These are phyloP conservation scores for Fallopia convolvulus DNA, from an alignment of 148 eudicot genomes.

Conservation along the genomic window DNA sequence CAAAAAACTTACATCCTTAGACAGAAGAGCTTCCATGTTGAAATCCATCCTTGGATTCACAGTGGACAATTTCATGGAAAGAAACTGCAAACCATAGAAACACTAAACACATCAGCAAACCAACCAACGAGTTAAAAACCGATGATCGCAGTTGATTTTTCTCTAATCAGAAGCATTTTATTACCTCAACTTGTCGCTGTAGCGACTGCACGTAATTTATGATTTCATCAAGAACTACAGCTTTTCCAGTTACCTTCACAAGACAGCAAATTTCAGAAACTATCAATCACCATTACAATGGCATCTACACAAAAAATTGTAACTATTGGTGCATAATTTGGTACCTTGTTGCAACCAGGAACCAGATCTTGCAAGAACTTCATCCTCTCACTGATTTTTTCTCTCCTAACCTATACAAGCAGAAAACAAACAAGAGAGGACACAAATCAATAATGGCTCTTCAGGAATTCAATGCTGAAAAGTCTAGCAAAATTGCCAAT, in stretches of 20 bases:
- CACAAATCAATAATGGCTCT: neutral
- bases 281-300: neutral
- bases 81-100: conserved; percentile 36
- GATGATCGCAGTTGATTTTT: neutral
- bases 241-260: conserved; percentile 74
- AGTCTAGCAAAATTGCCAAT: neutral
- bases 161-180: neutral
- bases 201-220: conserved; percentile 91
- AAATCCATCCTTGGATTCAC: conserved; percentile 66
- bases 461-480: neutral
- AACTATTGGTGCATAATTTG: neutral
- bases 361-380: conserved; percentile 58
- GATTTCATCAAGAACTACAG: conserved; percentile 91
- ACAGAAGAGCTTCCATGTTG: conserved; percentile 58
- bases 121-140: neutral
- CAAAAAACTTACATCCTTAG: conserved; percentile 67
- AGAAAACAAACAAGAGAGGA: neutral
- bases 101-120: neutral
- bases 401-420: conserved; percentile 62
- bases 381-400: conserved; percentile 70
- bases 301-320: neutral
- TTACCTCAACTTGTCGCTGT: conserved; percentile 92
- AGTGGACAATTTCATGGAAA: conserved; percentile 82
- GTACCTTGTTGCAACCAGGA: conserved; percentile 94
- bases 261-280: conserved; percentile 11